A percentile compares a stretch with the other conserved stretches of the same genome.
phyloP scores from a whole-genome alignment of 1,284 basidiomycete species.

The Gomphus sp. region DNA sequence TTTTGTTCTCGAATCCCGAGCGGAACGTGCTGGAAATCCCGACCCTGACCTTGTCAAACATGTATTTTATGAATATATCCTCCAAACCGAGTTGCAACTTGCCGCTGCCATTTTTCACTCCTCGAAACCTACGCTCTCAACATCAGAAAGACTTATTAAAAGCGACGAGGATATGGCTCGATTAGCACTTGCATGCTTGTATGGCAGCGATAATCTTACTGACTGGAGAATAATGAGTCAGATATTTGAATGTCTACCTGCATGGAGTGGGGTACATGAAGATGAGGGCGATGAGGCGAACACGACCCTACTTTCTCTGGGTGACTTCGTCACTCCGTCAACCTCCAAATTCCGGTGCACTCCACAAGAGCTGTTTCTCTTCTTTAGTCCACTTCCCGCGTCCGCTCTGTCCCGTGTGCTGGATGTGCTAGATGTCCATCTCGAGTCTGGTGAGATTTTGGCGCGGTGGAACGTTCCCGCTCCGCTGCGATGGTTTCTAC shows the following conservation, averaged over 20 bases:
- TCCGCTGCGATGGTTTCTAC: slow-evolving; percentile 77
- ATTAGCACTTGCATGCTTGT: slow-evolving; percentile 81
- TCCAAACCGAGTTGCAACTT: slow-evolving; percentile 56
- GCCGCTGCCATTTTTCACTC: slow-evolving; percentile 76
- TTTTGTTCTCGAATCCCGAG: slow-evolving; percentile 78
- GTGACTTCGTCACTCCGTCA: slow-evolving; percentile 69
- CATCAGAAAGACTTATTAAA: slow-evolving; percentile 62
- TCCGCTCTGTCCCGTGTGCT: slow-evolving; percentile 71
- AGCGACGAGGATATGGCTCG: slow-evolving; percentile 78
- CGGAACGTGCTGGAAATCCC: slow-evolving; percentile 67
- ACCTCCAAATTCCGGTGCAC: slow-evolving; percentile 47
- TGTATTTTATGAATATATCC: slow-evolving; percentile 69
- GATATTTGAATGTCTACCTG: slow-evolving; percentile 91
- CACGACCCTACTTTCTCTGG: slow-evolving; percentile 72
- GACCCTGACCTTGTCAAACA: slow-evolving; percentile 54
- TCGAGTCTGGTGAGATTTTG: slow-evolving; percentile 88
- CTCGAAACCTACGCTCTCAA: slow-evolving; percentile 78
- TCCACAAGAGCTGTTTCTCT: slow-evolving; percentile 68
- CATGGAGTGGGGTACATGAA: slow-evolving; percentile 61
- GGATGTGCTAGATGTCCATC: slow-evolving; percentile 85
- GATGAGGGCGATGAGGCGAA: slow-evolving; percentile 66
- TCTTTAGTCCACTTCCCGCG: slow-evolving; percentile 71
- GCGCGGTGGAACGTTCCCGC: slow-evolving; percentile 78
- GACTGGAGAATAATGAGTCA: slow-evolving; percentile 79
- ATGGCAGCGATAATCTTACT: slow-evolving; percentile 64